These are phyloP conservation scores for Plasmodium inui DNA, from an alignment of 169 alveolate species.

Conservation along the genomic window DNA sequence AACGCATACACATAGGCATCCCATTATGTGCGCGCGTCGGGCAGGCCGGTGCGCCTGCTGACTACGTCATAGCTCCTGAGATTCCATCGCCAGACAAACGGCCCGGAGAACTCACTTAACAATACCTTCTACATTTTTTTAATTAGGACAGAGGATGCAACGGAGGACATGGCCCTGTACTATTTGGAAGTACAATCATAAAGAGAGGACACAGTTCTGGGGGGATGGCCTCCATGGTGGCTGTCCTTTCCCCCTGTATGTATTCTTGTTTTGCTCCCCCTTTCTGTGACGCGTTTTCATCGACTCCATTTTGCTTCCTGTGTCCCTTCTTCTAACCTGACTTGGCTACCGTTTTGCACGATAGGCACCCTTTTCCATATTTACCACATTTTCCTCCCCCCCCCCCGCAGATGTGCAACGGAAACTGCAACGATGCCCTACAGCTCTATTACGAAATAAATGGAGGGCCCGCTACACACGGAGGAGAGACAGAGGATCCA, in stretches of 20 bases:
- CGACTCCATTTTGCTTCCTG: background rate
- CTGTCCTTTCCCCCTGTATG: background rate
- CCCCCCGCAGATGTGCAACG: slow-evolving; percentile 54
- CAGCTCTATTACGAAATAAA: slow-evolving; percentile 49
- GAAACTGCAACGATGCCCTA: slow-evolving; percentile 24
- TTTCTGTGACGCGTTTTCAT: background rate
- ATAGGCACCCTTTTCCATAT: background rate
- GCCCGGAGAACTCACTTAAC: background rate
- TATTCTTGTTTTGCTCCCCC: background rate
- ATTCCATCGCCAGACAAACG: background rate
- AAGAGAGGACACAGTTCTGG: background rate
- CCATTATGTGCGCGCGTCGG: background rate
- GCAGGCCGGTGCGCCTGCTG: background rate
- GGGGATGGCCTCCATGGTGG: background rate
- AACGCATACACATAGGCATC: background rate
- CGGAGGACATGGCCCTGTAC: slow-evolving; percentile 52
- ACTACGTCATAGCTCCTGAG: background rate
- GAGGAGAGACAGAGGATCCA: background rate
- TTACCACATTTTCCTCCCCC: background rate
- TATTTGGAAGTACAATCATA: slow-evolving; percentile 32
- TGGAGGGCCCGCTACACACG: background rate
- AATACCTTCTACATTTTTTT: slow-evolving; percentile 25
- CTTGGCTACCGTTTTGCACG: background rate
- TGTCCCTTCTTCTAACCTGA: background rate
- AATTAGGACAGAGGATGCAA: slow-evolving; percentile 65